Conservation (phyloP, 495 filamentous ascomycete species). For the Aeminium ludgeri region DNA sequence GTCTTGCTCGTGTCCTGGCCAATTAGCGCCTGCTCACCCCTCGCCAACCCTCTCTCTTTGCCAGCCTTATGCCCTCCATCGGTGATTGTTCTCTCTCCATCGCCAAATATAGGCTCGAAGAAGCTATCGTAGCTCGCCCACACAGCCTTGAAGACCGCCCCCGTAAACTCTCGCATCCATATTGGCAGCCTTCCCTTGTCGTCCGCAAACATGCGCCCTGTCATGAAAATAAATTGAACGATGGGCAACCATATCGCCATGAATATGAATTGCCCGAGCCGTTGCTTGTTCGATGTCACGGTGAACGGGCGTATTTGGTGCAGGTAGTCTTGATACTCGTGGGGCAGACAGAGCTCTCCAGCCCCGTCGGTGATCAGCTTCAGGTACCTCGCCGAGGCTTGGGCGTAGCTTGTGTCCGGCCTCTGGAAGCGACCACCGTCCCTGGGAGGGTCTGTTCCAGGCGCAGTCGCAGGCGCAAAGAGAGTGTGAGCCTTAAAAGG, state of each 20-base stretch:
- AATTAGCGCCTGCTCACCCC: background rate
- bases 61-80: constrained; percentile 12
- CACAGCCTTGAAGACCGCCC: constrained; percentile 34
- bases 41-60: background rate
- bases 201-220: constrained; percentile 34
- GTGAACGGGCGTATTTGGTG: constrained; percentile 47
- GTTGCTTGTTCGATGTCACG: constrained; percentile 48
- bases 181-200: constrained; percentile 45
- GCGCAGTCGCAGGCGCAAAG: constrained; percentile 30
- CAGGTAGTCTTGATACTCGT: constrained; percentile 56
- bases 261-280: constrained; percentile 45
- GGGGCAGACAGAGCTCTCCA: constrained; percentile 55
- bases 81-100: constrained; percentile 63
- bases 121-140: constrained; percentile 64
- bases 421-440: constrained; percentile 28
- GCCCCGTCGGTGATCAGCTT: constrained; percentile 61
- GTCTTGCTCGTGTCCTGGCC: background rate
- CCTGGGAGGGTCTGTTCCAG: constrained; percentile 20
- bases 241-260: constrained; percentile 42
- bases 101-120: constrained; percentile 55
- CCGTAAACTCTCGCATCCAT: constrained; percentile 42
- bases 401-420: constrained; percentile 50
- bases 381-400: constrained; percentile 71
- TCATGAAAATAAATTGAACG: constrained; percentile 35
- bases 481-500: constrained; percentile 38